Percentiles rank a stretch among this genome's conserved stretches.
These are phyloP conservation scores for Apiospora marii DNA, from an alignment of 2,329 filamentous ascomycete species.

Conservation along the genomic window DNA sequence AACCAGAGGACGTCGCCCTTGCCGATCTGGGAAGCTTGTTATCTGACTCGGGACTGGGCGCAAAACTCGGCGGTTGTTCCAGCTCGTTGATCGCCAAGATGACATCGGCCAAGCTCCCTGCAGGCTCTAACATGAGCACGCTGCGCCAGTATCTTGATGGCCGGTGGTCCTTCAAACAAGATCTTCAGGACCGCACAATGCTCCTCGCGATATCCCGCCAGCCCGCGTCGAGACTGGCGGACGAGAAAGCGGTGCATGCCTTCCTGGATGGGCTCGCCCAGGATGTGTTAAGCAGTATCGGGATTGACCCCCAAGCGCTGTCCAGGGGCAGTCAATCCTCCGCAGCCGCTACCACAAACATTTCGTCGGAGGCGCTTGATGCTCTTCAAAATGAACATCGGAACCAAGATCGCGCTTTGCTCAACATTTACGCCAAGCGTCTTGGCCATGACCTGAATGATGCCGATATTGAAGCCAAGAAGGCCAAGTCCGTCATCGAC, in stretches of 20 bases:
- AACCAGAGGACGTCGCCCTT: constrained; percentile 48
- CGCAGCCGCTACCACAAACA: background rate
- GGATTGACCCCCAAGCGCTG: constrained; percentile 23
- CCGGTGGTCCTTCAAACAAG: constrained; percentile 25
- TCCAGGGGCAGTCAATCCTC: background rate
- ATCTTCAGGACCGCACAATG: constrained; percentile 24
- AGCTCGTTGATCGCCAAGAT: constrained; percentile 34
- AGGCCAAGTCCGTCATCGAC: constrained; percentile 25
- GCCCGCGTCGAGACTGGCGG: constrained; percentile 7
- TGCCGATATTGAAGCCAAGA: constrained; percentile 1
- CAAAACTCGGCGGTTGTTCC: constrained; percentile 38
- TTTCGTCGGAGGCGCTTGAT: constrained; percentile 25
- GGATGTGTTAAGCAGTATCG: constrained; percentile 20
- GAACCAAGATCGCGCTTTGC: constrained; percentile 21
- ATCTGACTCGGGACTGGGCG: constrained; percentile 40
- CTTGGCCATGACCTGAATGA: constrained; percentile 21
- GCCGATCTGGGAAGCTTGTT: constrained; percentile 41
- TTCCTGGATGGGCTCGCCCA: constrained; percentile 24
- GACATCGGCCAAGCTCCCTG: constrained; percentile 25
- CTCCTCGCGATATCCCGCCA: constrained; percentile 20
- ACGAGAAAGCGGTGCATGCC: constrained; percentile 24
- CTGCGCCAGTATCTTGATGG: constrained; percentile 25
- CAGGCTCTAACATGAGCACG: constrained; percentile 18
- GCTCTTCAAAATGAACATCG: constrained; percentile 24
- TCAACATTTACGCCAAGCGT: constrained; percentile 27